Evolutionary conservation across 352 stramenopile genomes (phyloP).

Genomic region (Blastocystis sp.): DNA sequence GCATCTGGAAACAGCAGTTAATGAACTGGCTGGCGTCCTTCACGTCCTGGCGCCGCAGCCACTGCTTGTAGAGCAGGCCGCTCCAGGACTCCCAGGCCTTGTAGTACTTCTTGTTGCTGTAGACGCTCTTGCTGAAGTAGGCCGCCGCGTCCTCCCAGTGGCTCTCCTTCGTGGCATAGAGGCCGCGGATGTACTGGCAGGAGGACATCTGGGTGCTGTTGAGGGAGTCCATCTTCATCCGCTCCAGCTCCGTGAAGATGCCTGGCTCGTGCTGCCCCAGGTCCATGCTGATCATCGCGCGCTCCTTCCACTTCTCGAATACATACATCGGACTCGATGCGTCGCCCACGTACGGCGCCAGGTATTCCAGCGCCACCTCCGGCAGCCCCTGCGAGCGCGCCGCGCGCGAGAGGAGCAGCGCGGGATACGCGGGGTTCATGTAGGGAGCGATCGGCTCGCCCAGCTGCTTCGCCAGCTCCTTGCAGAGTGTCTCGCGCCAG

Average conservation of each 20-base stretch:
- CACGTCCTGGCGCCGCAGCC: neutral
- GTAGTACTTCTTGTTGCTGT: neutral
- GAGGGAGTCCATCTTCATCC: neutral
- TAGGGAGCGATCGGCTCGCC: neutral
- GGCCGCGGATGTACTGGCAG: neutral
- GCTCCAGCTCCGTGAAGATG: conserved; percentile 2
- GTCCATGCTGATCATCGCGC: neutral
- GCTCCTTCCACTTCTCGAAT: conserved; percentile 33
- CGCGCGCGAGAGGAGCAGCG: neutral
- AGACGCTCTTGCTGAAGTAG: neutral
- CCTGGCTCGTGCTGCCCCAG: neutral
- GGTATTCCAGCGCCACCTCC: conserved; percentile 7
- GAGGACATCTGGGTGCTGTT: neutral
- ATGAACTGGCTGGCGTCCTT: conserved; percentile 23
- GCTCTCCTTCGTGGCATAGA: conserved; percentile 7
- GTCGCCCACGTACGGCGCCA: neutral
- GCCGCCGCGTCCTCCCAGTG: neutral
- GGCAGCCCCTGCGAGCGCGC: neutral
- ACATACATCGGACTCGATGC: neutral
- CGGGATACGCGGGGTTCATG: neutral
- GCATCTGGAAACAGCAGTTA: neutral
- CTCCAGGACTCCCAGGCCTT: conserved; percentile 2
- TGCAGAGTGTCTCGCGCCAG: conserved; percentile 1
- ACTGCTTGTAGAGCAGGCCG: neutral
- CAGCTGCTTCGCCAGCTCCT: too few species aligned